Base-by-base conservation (phyloP, 805 yeast genomes). In the Tetrapisispora fleetii region DNA sequence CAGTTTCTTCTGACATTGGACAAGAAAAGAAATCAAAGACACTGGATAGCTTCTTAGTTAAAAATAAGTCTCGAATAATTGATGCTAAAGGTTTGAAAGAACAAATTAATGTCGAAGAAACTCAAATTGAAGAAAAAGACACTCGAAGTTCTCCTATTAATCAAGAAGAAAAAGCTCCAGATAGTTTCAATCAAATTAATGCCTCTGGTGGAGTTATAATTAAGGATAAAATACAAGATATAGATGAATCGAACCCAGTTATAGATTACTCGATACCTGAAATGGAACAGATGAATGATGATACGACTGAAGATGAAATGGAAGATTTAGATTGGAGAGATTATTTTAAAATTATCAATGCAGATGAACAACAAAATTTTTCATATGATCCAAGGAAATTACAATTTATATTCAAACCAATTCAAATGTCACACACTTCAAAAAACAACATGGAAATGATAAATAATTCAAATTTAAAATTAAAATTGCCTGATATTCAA, bases 271-370 rank as follows among this genome's bases (percentile, higher is more conserved):
- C 42, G n/a, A 28, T 21, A 10, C 36, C 22, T 3, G 22, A 27
- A 4, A 36, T 17, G 6, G 33, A 38, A 10, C 30, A 19, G 21
- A 11, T 38, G 46, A 22, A 43, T 13, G 41, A 38, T 10, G 37
- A 36, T 16, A 43, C 38, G 10, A 60, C 58, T 38, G 57, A 43
- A 60, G 65, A 60, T 39, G 52, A 40, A 5, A 7, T 21, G 10
- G 45, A 48, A 19, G 41, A 32, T 18, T 50, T 85, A 33, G 73
- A 80, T 43, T 87, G 95, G 95, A 67, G 69, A 46, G 89, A 85
- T 52, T 85, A 80, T 60, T 85, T 83, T 65, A 77, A 74, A 54
- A 68, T 83, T 8, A 74, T 87, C 16, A 78, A 80, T 54, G 81
- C 87, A 0, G 72, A 73, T 39, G 73, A 75, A 5, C 89, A 83